Conservation (phyloP, 164 flowering plant genomes). For the Vitis rotundifolia region DNA sequence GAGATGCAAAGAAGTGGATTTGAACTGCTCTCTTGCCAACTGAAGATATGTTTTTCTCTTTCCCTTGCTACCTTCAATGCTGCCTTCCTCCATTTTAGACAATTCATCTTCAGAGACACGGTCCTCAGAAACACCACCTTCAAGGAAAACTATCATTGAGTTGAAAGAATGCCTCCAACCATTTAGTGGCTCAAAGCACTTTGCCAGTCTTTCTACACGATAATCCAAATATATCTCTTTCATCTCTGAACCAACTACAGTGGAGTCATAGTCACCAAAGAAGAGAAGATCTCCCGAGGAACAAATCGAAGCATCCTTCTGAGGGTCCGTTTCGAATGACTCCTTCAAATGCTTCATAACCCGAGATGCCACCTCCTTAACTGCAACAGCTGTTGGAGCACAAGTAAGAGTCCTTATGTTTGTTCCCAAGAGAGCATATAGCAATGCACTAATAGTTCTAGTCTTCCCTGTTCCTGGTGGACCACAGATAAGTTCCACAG, state of each 20-base stretch:
- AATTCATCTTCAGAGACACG: slow-evolving; percentile 18
- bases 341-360: slow-evolving; percentile 8
- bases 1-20: background rate
- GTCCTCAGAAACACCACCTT: slow-evolving; percentile 16
- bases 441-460: background rate
- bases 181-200: slow-evolving; percentile 15
- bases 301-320: background rate
- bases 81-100: background rate
- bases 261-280: slow-evolving; percentile 12
- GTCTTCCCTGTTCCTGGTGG: slow-evolving; percentile 4
- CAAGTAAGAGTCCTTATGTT: slow-evolving; percentile 17
- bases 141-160: slow-evolving; percentile 18
- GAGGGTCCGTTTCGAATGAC: background rate
- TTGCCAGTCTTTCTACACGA: slow-evolving; percentile 13
- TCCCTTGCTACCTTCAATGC: background rate
- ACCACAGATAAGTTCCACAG: background rate
- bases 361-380: slow-evolving; percentile 10
- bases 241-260: background rate
- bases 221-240: slow-evolving; percentile 15
- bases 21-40: slow-evolving; percentile 2
- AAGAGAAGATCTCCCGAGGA: slow-evolving; percentile 20
- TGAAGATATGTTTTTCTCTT: slow-evolving; percentile 1
- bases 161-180: slow-evolving; percentile 24
- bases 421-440: background rate
- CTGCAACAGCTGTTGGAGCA: slow-evolving; percentile 21